phyloP scores from a whole-genome alignment of 345 rosid species.

The Eucalyptus cladocalyx region DNA sequence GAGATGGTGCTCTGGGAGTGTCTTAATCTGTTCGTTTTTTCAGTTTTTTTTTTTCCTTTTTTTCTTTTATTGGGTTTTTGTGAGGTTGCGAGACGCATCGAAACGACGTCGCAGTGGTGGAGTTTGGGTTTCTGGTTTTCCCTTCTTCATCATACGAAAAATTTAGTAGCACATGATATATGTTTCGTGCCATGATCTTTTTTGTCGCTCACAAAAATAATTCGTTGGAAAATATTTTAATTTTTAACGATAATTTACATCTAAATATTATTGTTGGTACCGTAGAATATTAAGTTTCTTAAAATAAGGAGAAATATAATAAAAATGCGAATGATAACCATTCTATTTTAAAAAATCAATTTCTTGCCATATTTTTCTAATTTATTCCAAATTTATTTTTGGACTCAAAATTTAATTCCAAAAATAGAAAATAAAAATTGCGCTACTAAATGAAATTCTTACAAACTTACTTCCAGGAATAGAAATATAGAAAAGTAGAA shows the following conservation, averaged over 20 bases:
- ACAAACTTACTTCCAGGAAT: no score
- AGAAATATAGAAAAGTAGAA: no score
- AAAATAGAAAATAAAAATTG: no score
- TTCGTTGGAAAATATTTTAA: background rate
- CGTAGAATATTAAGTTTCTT: background rate
- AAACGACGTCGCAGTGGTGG: background rate
- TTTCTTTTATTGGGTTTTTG: background rate
- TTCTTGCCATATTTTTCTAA: fast-evolving
- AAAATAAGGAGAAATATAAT: background rate
- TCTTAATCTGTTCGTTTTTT: background rate
- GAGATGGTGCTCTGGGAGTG: background rate
- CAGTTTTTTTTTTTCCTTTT: background rate
- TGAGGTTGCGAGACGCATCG: background rate
- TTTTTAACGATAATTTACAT: background rate
- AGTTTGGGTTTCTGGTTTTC: background rate
- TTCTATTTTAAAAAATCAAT: no score
- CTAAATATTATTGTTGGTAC: background rate
- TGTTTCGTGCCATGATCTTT: background rate
- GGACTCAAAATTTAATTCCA: no score
- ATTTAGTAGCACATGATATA: background rate
- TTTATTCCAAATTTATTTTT: no score
- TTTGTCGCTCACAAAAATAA: background rate
- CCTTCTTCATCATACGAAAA: background rate
- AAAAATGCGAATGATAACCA: fast-evolving
- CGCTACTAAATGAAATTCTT: no score